Conservation (phyloP, 768 basidiomycete genomes). For the Sutorius australiensis region DNA sequence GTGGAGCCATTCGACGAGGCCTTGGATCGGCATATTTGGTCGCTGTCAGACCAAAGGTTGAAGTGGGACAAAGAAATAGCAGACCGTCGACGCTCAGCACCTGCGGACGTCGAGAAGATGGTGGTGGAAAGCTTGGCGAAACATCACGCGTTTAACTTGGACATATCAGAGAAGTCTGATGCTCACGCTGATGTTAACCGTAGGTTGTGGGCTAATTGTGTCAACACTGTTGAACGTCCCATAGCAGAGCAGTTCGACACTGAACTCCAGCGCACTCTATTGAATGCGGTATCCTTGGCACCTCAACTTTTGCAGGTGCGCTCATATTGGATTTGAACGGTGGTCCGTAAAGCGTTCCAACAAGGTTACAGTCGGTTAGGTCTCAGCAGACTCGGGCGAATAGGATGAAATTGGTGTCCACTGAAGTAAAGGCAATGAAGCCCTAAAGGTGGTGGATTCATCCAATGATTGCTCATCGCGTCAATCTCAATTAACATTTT, state of each 20-base stretch:
- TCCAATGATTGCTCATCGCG: background rate
- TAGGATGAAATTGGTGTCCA: slow-evolving; percentile 41
- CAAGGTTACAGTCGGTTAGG: slow-evolving; percentile 38
- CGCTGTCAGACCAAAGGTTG: slow-evolving; percentile 67
- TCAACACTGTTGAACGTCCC: slow-evolving; percentile 2
- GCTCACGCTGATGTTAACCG: slow-evolving; percentile 1
- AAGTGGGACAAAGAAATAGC: slow-evolving; percentile 74
- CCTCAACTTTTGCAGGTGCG: slow-evolving; percentile 53
- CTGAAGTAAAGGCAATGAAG: slow-evolving; percentile 51
- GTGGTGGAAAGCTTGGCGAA: slow-evolving; percentile 38
- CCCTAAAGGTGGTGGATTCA: slow-evolving; percentile 27
- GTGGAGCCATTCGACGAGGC: slow-evolving; percentile 84
- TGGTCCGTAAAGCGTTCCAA: background rate
- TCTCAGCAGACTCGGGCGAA: slow-evolving; percentile 51
- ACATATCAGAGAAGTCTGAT: slow-evolving; percentile 15
- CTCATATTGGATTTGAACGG: background rate
- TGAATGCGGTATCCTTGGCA: slow-evolving; percentile 38
- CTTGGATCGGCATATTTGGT: slow-evolving; percentile 80
- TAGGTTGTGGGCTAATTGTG: slow-evolving; percentile 1
- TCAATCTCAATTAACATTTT: background rate
- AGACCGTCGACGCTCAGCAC: slow-evolving; percentile 59
- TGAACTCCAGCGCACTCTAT: slow-evolving; percentile 24
- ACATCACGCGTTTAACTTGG: slow-evolving; percentile 31
- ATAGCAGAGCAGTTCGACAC: slow-evolving; percentile 22
- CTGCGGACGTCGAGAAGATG: slow-evolving; percentile 46